Conservation (phyloP, 2,329 filamentous ascomycete genomes). For the Zalaria sp. region DNA sequence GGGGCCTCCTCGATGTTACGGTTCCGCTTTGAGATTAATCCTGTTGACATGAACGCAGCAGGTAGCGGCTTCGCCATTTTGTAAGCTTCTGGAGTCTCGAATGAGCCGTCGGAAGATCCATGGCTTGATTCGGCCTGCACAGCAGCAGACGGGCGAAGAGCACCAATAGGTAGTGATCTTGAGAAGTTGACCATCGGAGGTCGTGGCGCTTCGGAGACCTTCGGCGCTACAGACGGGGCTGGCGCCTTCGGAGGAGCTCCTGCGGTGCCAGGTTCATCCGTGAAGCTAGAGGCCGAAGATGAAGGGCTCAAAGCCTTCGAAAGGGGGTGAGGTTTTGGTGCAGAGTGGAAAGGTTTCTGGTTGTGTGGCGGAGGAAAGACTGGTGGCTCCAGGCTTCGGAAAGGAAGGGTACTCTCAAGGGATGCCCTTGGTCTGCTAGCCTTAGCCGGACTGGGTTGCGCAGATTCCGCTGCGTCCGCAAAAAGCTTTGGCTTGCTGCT, state of each 20-base stretch:
- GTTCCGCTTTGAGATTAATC: conserved; percentile 88
- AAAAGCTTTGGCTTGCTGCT: conserved; percentile 23
- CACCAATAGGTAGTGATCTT: conserved; percentile 59
- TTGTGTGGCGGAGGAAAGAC: conserved; percentile 19
- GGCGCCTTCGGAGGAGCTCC: conserved; percentile 3
- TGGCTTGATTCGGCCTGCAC: conserved; percentile 23
- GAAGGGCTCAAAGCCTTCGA: conserved; percentile 80
- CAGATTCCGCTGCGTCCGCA: conserved; percentile 16
- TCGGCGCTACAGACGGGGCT: not conserved
- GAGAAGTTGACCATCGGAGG: conserved; percentile 47
- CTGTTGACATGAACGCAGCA: conserved; percentile 85
- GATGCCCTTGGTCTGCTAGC: conserved; percentile 51
- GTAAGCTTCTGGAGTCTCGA: conserved; percentile 64
- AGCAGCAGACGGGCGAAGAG: conserved; percentile 34
- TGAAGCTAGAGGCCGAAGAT: conserved; percentile 64
- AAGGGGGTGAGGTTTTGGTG: conserved; percentile 56
- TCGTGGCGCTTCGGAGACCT: conserved; percentile 25
- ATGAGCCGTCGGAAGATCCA: conserved; percentile 34
- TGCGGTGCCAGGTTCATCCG: conserved; percentile 53
- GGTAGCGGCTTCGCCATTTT: conserved; percentile 64
- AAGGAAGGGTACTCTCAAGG: conserved; percentile 61
- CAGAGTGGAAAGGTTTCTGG: conserved; percentile 20
- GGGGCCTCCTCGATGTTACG: conserved; percentile 54
- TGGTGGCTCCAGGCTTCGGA: conserved; percentile 47
- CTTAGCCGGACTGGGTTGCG: conserved; percentile 7